Evolutionary conservation across 371 early-diverging fungal species (phyloP), one percentile per base, ranked within the genome.

Genomic region (Mucor sp.): DNA sequence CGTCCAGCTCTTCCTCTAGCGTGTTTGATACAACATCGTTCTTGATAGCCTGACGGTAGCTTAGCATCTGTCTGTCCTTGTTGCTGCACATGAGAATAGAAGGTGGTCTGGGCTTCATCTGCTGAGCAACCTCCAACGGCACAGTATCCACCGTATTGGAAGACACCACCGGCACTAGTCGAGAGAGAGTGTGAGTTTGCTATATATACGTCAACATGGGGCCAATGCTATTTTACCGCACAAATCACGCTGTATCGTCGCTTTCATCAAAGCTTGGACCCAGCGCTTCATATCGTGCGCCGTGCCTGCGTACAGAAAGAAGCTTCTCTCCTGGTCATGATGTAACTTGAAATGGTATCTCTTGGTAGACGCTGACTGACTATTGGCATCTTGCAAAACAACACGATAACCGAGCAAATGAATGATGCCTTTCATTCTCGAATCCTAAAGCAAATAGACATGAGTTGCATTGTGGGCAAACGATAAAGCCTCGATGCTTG

Each of bases 261-360:
- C 84, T 74, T 91, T 91, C 83, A 89, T 87, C 65, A 91, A 57
- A 1, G 84, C 84, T 63, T 85, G 86, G 53, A 89, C 75, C 90
- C 90, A 91, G 1, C 71, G 81, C 59, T 78, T 83, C 76, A 85
- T 81, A 23, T 66, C 74, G 1, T 69, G 60, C 58, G 80, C 79
- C 25, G 82, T 83, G 32, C 87, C 87, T 4, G 85, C 82, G 65
- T 86, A 89, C 69, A 91, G 89, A 61, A 69, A 86, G 70, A 88
- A 86, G 28, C 85, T 83, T 35, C 89, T 83, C 57, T 85, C 80
- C 0, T 76, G 69, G 6, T 87, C 89, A 68, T 89, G 91, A 15
- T 84, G 82, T 6, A 82, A 75, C 60, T 86, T 88, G 74, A 91
- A 91, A 57, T 87, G 85, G 68, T 86, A 89, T 69, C 88, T 88